phyloP scores from a whole-genome alignment of 2,329 filamentous ascomycete genomes.

The Cladosporium phlei region DNA sequence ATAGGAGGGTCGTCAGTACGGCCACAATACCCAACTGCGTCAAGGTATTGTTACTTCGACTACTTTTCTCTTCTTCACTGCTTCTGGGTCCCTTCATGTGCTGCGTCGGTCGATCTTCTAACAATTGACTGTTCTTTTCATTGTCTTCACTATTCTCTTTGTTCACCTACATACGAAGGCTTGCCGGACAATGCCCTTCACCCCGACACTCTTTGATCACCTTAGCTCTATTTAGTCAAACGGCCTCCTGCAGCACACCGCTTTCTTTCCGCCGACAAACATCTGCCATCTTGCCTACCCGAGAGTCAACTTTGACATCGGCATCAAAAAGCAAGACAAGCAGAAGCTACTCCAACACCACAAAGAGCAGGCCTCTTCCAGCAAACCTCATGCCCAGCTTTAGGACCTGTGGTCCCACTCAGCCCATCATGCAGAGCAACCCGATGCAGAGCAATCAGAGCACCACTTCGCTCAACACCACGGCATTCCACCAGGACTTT shows the following conservation, averaged over 20 bases:
- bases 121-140: conserved; percentile 4
- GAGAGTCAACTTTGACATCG: not conserved
- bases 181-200: conserved; percentile 15
- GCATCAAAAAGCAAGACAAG: not conserved
- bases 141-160: conserved; percentile 13
- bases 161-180: conserved; percentile 12
- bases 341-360: not conserved
- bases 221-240: not conserved
- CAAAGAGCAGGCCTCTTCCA: conserved; percentile 10
- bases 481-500: conserved; percentile 29
- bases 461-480: conserved; percentile 12
- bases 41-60: too few species aligned
- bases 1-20: conserved; percentile 7
- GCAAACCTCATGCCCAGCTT: conserved; percentile 4
- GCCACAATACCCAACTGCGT: not conserved
- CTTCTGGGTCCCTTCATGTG: not conserved
- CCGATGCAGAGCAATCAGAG: conserved; percentile 3
- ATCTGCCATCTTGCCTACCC: not conserved
- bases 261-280: not conserved
- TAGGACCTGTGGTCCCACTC: not conserved
- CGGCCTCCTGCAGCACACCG: not conserved
- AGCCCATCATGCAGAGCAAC: not conserved
- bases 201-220: conserved; percentile 10
- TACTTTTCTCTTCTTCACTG: not conserved
- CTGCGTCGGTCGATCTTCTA: not conserved